A percentile compares a stretch with the other conserved stretches of the same genome.
Evolutionary conservation across 768 basidiomycete genomes (phyloP).

Genomic region (Leccinum boreale): DNA sequence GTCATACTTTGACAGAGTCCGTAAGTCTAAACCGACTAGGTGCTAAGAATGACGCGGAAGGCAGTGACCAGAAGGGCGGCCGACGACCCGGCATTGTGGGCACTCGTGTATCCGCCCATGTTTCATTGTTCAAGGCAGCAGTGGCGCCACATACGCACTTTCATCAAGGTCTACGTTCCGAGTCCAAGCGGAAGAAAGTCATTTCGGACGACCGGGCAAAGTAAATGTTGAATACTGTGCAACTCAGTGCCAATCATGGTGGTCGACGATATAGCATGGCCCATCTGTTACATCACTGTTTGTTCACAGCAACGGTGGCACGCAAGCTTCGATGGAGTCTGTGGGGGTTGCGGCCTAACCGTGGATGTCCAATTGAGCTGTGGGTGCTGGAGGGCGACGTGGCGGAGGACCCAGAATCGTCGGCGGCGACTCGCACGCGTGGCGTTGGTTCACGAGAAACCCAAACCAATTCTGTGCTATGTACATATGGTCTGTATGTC

Average conservation of each 20-base stretch:
- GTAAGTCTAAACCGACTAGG: neutral
- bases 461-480: neutral
- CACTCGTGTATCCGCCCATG: neutral
- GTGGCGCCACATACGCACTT: neutral
- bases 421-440: too few relatives aligned
- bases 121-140: neutral
- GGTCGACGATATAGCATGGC: neutral
- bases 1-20: neutral
- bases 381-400: neutral
- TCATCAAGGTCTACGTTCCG: neutral
- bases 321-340: too few relatives aligned
- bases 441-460: neutral
- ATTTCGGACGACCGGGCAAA: neutral
- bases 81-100: neutral
- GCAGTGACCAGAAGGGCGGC: neutral
- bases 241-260: neutral
- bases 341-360: too few relatives aligned
- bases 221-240: neutral
- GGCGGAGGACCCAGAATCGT: neutral
- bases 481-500: neutral
- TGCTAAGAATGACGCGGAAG: neutral
- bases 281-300: constrained; percentile 2
- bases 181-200: neutral
- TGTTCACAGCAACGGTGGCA: neutral
- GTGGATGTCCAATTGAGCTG: too few relatives aligned